Evolutionary conservation across 192 early-diverging fungal genomes (phyloP), one percentile per base, ranked within the genome.

Genomic region (Phycomyces nitens): DNA sequence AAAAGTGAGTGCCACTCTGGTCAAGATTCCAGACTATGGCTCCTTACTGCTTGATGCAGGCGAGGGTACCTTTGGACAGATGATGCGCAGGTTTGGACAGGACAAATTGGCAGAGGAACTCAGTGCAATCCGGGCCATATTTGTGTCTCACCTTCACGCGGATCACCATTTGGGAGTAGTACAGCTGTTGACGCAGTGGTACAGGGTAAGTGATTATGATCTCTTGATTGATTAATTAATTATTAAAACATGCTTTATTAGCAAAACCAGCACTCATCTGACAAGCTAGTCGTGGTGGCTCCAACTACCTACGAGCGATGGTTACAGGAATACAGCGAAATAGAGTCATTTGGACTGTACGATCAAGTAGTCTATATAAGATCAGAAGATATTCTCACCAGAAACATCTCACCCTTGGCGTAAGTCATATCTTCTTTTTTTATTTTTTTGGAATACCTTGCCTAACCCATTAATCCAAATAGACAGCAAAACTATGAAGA

Each of bases 101-200:
- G 79, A 81, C 52, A 69, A 55, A n/a, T 68, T 86, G 8, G 73
- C 78, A 10, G 74, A 85, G 22, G 80, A 79, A 51, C 65, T 97
- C 11, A 57, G 59, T 10, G 68, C 69, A 10, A 56, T 99, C 26
- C 77, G 80, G 56, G 73, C 89, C 9, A 65, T 99, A 55, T 97
- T 94, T 75, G 80, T 99, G 9, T 96, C 94, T 40, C 97, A 99
- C 71, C 74, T 99, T 78, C 97, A 99, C 72, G 97, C 95, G 24
- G 97, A 99, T 74, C 97, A 99, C 66, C 97, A 98, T 70, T 74
- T 99, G 20, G 97, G 97, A 3, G 75, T 87, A 4, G 76, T 92
- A 5, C 70, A 83, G 24, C 60, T 99, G 43, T 74, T 99, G 56
- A 77, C 71, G 20, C 80, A 83, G 56, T 88, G 93, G 85, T 84